Evolutionary conservation across 768 basidiomycete genomes (phyloP), one percentile per base, ranked within the genome.

Genomic region (Termitomyces sp.): DNA sequence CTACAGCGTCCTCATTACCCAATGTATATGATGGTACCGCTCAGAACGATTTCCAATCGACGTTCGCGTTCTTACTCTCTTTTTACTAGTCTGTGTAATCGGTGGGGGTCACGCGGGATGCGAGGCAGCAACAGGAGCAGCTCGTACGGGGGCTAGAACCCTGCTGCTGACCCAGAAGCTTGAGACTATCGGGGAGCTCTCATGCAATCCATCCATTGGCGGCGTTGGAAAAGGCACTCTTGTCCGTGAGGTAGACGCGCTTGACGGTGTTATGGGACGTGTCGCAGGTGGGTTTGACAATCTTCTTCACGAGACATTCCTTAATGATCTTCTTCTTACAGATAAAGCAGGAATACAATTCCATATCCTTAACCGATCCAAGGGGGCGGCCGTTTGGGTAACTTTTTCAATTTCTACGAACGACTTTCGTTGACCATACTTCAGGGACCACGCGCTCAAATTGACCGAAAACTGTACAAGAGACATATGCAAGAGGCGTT

Each of bases 71-170:
- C 53, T 18, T 33, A 40, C 24, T 40, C 16, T 20, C 5, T 24
- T 40, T 47, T 36, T 22, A 3, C 20, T 50, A 82, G 91, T 94
- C 0, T 92, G 92, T 64, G 80, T 96, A 32, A 91, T 96, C 63
- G 94, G 94, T 27, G 94, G 89, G 4, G 94, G 94, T 4, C 94
- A 96, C 76, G 94, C 94, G 32, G 94, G 94, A 1, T 93, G 91
- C 65, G 94, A 96, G 69, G 94, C 94, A 1, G 93, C 94, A 0
- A 84, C 93, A 5, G 94, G 88, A 2, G 81, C 93, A 16, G 93
- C 94, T 1, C 79, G 94, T 45, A 83, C 88, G 0, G 93, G 94
- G 1, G 93, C 93, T 2, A 79, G 81, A 60, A 95, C 93, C 0
- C 64, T 93, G 9, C 77, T 96, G 8, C 71, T 96, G 56, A 96